Percentiles rank a stretch among this genome's conserved stretches.
Evolutionary conservation across 805 yeast species (phyloP).

Genomic region (Starmerella powellii): DNA sequence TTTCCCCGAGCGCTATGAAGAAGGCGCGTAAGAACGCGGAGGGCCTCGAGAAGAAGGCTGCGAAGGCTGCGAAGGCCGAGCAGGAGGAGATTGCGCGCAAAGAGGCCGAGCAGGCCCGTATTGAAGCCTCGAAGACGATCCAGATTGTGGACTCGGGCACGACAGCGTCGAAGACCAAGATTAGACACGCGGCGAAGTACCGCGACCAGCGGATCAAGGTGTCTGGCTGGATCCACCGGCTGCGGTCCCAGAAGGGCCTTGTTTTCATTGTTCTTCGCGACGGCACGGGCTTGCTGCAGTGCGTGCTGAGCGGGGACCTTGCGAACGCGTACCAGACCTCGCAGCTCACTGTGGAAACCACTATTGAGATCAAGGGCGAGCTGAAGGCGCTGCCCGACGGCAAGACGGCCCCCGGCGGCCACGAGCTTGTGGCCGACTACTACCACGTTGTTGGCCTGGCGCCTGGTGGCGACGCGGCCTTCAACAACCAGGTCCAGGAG

Average conservation of each 20-base stretch:
- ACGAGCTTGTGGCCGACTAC: conserved; percentile 82
- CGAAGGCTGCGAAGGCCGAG: conserved; percentile 47
- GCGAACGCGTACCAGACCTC: conserved; percentile 81
- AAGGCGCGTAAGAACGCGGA: conserved; percentile 95
- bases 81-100: conserved; percentile 41
- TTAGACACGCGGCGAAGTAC: conserved; percentile 40
- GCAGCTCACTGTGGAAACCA: conserved; percentile 78
- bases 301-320: conserved; percentile 78
- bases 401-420: conserved; percentile 94
- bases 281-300: conserved; percentile 84
- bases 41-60: conserved; percentile 70
- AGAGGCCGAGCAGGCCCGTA: conserved; percentile 56
- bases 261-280: conserved; percentile 88
- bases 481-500: conserved; percentile 89
- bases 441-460: conserved; percentile 85
- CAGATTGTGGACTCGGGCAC: conserved; percentile 56
- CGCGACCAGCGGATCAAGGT: conserved; percentile 64
- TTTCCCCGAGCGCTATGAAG: conserved; percentile 81
- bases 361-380: conserved; percentile 69
- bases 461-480: conserved; percentile 90
- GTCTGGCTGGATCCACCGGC: conserved; percentile 93
- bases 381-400: conserved; percentile 85
- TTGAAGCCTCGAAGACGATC: conserved; percentile 70
- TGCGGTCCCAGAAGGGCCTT: conserved; percentile 83
- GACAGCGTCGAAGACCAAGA: conserved; percentile 62